Evolutionary conservation across 352 stramenopile genomes (phyloP).

Genomic region (Lagenidium giganteum): DNA sequence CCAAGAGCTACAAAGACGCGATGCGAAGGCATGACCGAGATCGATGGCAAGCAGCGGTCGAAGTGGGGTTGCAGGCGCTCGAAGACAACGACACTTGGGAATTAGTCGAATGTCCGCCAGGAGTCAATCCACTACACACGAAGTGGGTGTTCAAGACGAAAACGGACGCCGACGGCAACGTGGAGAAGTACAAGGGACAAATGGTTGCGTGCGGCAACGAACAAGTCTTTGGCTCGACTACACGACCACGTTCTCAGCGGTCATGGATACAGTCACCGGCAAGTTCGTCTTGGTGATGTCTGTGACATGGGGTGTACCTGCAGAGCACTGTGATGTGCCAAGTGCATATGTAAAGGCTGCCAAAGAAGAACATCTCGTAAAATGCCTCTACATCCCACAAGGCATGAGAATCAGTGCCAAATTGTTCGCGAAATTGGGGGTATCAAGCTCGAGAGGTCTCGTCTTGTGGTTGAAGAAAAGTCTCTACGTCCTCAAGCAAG

Average conservation of each 20-base stretch:
- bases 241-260: slow-evolving; percentile 5
- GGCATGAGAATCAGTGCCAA: slow-evolving; percentile 2
- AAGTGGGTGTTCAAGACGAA: slow-evolving; percentile 24
- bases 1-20: slow-evolving; percentile 12
- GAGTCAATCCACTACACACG: slow-evolving; percentile 6
- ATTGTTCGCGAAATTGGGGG: neutral
- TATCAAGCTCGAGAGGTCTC: slow-evolving; percentile 2
- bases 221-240: slow-evolving; percentile 12
- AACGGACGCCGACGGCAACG: neutral
- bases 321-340: slow-evolving; percentile 16
- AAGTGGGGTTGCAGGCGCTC: slow-evolving; percentile 3
- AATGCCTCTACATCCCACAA: slow-evolving; percentile 10
- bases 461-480: slow-evolving; percentile 8
- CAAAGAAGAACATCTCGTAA: slow-evolving; percentile 11
- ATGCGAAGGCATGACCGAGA: neutral
- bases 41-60: slow-evolving; percentile 2
- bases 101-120: neutral
- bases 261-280: slow-evolving; percentile 13
- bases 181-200: slow-evolving; percentile 8
- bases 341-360: slow-evolving; percentile 23
- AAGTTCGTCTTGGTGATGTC: slow-evolving; percentile 7
- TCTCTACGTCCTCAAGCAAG: slow-evolving; percentile 21
- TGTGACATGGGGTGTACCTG: slow-evolving; percentile 11
- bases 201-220: slow-evolving; percentile 15
- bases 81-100: slow-evolving; percentile 9